Conservation (phyloP, 495 filamentous ascomycete genomes). For the Cryomyces minteri region DNA sequence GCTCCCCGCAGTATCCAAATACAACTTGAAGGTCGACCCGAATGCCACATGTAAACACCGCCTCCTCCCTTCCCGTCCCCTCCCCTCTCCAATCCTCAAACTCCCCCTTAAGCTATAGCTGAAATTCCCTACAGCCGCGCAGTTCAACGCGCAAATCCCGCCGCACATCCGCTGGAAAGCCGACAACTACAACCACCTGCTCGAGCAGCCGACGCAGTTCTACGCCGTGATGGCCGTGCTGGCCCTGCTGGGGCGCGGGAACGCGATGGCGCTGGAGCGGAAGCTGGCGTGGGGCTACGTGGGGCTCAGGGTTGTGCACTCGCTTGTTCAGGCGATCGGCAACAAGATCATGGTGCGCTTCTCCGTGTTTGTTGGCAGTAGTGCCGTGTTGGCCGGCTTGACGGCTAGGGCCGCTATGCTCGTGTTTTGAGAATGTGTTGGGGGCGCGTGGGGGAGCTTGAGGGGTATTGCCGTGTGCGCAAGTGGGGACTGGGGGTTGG, state of each 20-base stretch:
- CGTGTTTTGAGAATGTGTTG: background rate
- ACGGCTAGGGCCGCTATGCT: slow-evolving; percentile 6
- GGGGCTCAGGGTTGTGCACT: slow-evolving; percentile 11
- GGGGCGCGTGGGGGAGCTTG: background rate
- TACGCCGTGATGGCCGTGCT: slow-evolving; percentile 12
- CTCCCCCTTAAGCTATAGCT: no score
- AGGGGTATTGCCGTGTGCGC: no score
- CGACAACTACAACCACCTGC: slow-evolving; percentile 15
- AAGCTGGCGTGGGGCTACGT: slow-evolving; percentile 13
- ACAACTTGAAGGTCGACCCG: background rate
- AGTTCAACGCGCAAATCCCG: slow-evolving; percentile 10
- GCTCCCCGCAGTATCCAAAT: slow-evolving; percentile 3
- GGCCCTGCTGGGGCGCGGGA: slow-evolving; percentile 1
- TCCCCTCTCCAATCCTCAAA: no score
- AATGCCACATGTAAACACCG: background rate
- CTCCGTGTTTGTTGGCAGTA: slow-evolving; percentile 5
- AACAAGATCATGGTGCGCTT: slow-evolving; percentile 14
- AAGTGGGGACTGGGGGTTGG: no score
- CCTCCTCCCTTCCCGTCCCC: no score
- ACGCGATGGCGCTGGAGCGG: slow-evolving; percentile 1
- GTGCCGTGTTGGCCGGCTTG: slow-evolving; percentile 7
- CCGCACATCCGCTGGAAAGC: slow-evolving; percentile 7
- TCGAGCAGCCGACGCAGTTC: slow-evolving; percentile 15
- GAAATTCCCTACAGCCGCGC: no score
- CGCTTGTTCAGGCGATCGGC: slow-evolving; percentile 6